Conservation (phyloP, 495 filamentous ascomycete genomes). For the Halenospora varia region DNA sequence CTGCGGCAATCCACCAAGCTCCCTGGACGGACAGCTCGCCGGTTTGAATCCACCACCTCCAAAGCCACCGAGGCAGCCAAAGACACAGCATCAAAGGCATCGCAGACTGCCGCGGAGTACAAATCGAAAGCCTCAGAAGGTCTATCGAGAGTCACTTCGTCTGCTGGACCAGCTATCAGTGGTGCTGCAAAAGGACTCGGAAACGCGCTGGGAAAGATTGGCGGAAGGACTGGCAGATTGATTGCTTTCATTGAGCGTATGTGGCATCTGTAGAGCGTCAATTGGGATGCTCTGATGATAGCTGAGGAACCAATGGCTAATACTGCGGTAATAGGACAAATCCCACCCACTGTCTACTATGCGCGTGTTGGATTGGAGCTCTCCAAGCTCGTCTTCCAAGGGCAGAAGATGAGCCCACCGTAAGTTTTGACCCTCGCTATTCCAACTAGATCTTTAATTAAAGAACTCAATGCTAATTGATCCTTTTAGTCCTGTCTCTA, state of each 20-base stretch:
- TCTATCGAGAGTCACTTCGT: conserved; percentile 74
- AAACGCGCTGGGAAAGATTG: conserved; percentile 67
- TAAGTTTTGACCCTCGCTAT: conserved; percentile 59
- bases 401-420: conserved; percentile 92
- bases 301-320: conserved; percentile 25
- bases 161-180: conserved; percentile 72
- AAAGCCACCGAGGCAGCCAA: conserved; percentile 62
- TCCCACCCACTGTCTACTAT: conserved; percentile 88
- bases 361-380: conserved; percentile 83
- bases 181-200: conserved; percentile 61
- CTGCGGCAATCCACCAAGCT: conserved; percentile 58
- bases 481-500: conserved; percentile 58
- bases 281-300: conserved; percentile 4
- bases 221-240: conserved; percentile 78
- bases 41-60: conserved; percentile 57
- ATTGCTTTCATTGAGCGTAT: conserved; percentile 84
- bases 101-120: conserved; percentile 58
- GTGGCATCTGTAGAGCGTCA: conserved; percentile 29
- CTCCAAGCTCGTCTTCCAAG: conserved; percentile 77
- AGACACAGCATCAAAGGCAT: conserved; percentile 56
- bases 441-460: no score
- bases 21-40: conserved; percentile 53
- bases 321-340: conserved; percentile 56
- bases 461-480: neutral
- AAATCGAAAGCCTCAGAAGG: conserved; percentile 79